Conservation (phyloP, 805 yeast genomes). For the Candida rishiriensis region DNA sequence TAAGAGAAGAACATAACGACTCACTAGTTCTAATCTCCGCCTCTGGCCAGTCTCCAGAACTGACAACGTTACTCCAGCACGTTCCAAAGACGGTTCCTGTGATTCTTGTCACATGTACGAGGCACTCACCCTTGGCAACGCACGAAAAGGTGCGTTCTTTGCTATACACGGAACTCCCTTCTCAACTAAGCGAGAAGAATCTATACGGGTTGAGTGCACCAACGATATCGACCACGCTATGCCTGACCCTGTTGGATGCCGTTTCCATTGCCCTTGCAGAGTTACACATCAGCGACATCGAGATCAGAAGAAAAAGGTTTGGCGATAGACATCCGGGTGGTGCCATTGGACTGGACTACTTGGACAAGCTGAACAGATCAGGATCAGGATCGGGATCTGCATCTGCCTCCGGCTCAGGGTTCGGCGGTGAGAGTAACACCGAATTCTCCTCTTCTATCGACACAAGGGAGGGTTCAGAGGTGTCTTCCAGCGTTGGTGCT, state of each 20-base stretch:
- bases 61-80: constrained; percentile 53
- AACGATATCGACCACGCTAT: constrained; percentile 75
- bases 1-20: constrained; percentile 52
- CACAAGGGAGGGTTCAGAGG: constrained; percentile 10
- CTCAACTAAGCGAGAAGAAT: constrained; percentile 50
- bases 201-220: constrained; percentile 85
- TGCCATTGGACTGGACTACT: constrained; percentile 62
- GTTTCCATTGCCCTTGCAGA: constrained; percentile 71
- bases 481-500: constrained; percentile 10
- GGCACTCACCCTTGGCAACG: constrained; percentile 49
- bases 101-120: constrained; percentile 60
- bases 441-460: constrained; percentile 13
- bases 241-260: constrained; percentile 75
- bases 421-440: constrained; percentile 1
- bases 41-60: constrained; percentile 81
- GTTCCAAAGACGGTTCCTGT: constrained; percentile 49
- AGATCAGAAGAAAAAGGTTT: constrained; percentile 51
- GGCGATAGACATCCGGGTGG: constrained; percentile 88
- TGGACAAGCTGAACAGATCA: constrained; percentile 1
- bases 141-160: constrained; percentile 47
- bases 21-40: constrained; percentile 65
- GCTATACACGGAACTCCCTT: constrained; percentile 60
- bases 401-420: no score
- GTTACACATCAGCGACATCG: constrained; percentile 52
- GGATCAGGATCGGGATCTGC: no score